Evolutionary conservation across 2,329 filamentous ascomycete genomes (phyloP), one percentile per base, ranked within the genome.

Genomic region (Botrytis tulipae): DNA sequence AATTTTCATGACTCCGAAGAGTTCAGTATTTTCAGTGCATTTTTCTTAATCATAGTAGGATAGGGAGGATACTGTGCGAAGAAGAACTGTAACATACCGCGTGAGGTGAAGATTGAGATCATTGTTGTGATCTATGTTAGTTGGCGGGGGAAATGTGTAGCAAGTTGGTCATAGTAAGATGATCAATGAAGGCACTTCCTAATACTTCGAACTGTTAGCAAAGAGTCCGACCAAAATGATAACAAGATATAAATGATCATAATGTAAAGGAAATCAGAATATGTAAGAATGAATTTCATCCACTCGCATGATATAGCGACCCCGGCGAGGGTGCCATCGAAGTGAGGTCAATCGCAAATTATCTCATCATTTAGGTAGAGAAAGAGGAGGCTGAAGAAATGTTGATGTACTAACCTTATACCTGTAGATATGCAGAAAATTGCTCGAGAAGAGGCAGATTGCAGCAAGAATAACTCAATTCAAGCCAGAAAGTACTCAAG

Each of bases 241-340:
- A 25, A 9, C 35, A 57, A 32, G 25, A 32, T 35, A n/a, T 71
- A 4, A 70, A n/a, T 51, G 16, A 37, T 68, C 20, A 46, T 44
- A 46, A 63, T 37, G 54, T 57, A 37, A 74, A 78, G 54, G 37
- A 73, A 73, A 80, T 97, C 94, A 97, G 94, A 93, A 97, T 97
- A 97, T 97, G 94, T 97, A 97, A 97, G 94, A 95, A 90, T 91
- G 85, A 94, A 93, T 97, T 92, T 97, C 94, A 97, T 86, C 83
- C 89, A 82, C 85, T 88, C 85, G 85, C 82, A 85, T 87, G 91
- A 91, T 94, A 91, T 91, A 88, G 91, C 92, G 86, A 88, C 93
- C 90, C 94, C 89, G 94, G 95, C 94, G 92, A 92, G 94, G 90
- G 92, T 86, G 87, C 93, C 94, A 95, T 90, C 90, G 86, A 86